A percentile compares a stretch with the other conserved stretches of the same genome.
These are phyloP conservation scores for Fremontodendron californicum DNA, from an alignment of 345 rosid genomes.

Conservation along the genomic window DNA sequence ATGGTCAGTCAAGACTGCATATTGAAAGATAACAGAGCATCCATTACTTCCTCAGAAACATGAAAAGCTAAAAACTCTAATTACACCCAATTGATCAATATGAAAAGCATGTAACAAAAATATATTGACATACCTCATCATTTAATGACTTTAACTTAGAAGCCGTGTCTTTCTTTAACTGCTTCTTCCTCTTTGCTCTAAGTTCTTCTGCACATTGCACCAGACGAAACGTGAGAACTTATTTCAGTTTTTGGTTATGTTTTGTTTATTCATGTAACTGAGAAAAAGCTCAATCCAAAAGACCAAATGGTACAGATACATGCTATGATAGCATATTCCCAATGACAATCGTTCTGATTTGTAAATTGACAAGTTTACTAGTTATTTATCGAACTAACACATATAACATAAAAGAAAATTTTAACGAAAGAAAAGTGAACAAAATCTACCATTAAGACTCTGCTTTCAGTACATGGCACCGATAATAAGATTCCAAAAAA, in stretches of 20 bases:
- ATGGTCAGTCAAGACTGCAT: neutral
- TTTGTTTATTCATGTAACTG: neutral
- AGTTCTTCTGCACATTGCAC: conserved; percentile 75
- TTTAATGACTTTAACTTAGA: conserved; percentile 83
- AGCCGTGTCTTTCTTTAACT: conserved; percentile 91
- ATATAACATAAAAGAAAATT: neutral
- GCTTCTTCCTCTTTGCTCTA: conserved; percentile 85
- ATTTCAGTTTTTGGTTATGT: neutral
- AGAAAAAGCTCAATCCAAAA: neutral
- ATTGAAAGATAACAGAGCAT: neutral
- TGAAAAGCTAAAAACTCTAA: neutral
- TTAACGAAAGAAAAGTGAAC: neutral
- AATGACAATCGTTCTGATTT: neutral
- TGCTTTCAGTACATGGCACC: too few species aligned
- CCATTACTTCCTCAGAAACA: neutral
- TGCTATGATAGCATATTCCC: neutral
- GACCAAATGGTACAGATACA: neutral
- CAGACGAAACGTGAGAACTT: neutral
- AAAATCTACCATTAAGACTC: too few species aligned
- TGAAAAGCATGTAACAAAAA: neutral
- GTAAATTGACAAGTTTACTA: neutral
- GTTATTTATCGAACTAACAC: neutral
- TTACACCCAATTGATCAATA: neutral
- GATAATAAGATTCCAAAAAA: neutral
- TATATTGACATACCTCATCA: conserved; percentile 43